Evolutionary conservation across 129 eudicot species (phyloP), one percentile per base, ranked within the genome.

Genomic region (Rutidosis leptorrhynchoides): DNA sequence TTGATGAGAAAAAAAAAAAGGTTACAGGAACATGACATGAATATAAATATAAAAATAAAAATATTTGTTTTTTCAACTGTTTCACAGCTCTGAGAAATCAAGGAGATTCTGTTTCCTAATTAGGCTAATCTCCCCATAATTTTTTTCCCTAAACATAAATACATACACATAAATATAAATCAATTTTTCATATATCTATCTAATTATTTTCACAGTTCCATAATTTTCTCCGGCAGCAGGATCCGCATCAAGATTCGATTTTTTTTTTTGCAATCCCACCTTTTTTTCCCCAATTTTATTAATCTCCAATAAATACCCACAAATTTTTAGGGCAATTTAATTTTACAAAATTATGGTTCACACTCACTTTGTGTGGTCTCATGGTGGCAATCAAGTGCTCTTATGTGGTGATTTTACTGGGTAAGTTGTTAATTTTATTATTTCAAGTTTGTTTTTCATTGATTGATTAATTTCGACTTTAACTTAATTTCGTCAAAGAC

Each of bases 311-410:
- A 7, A 48, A 26, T 62, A 28, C 20, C 17, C 58, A 25, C 55
- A 22, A 68, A 61, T 23, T 56, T 71, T 80, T 73, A 53, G 66
- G 62, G 63, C 55, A 17, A 68, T 40, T 48, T 43, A 24, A 49
- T 65, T 65, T 60, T 51, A 30, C 48, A 64, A 62, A 25, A 6
- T 29, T 3, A 86, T 86, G 94, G 89, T 86, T 69, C 94, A 73
- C 37, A 76, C 82, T 1, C 81, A 65, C 62, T 86, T 86, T 74
- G 48, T 71, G 51, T 86, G 94, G 94, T 61, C 82, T 57, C 81
- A 80, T 46, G 94, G 94, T 15, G 94, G 94, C 69, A 71, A 51
- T 57, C 82, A 81, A 43, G 94, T 83, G 26, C 58, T 61, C 25
- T 74, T 86, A 12, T 80, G 68, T 30, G 84, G 83, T 21, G 85